A percentile compares a stretch with the other conserved stretches of the same genome.
Evolutionary conservation across 352 stramenopile species (phyloP).

Genomic region (Phytophthora sansomeana): DNA sequence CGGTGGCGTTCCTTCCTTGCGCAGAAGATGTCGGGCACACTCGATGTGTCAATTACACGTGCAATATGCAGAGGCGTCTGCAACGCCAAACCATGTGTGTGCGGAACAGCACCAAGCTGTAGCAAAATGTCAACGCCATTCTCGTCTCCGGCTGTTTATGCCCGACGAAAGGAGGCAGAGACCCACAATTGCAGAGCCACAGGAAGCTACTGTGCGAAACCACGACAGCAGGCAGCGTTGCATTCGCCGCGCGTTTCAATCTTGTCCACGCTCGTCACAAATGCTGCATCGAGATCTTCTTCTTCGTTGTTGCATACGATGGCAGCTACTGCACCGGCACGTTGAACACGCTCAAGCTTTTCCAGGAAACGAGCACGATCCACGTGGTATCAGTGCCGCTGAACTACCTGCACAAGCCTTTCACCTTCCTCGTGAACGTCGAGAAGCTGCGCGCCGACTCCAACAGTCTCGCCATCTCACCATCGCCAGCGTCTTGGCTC

Average conservation of each 20-base stretch:
- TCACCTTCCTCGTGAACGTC: too few species aligned
- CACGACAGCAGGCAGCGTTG: slow-evolving; percentile 78
- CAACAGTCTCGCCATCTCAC: too few species aligned
- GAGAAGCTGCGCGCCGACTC: too few species aligned
- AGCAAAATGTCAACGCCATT: slow-evolving; percentile 62
- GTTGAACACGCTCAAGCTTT: slow-evolving; percentile 75
- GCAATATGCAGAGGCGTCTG: slow-evolving; percentile 70
- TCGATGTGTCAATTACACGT: slow-evolving; percentile 48
- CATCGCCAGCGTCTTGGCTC: too few species aligned
- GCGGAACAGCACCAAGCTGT: slow-evolving; percentile 38
- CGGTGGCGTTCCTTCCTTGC: slow-evolving; percentile 32
- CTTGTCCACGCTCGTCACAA: slow-evolving; percentile 81
- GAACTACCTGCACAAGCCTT: too few species aligned
- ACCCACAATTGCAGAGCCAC: slow-evolving; percentile 20
- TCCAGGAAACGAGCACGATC: slow-evolving; percentile 70
- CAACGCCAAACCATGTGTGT: slow-evolving; percentile 50
- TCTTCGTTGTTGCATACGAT: slow-evolving; percentile 81
- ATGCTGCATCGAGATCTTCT: slow-evolving; percentile 53
- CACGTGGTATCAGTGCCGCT: slow-evolving; percentile 64
- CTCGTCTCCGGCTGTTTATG: slow-evolving; percentile 52
- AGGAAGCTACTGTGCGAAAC: slow-evolving; percentile 57
- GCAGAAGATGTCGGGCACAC: slow-evolving; percentile 65
- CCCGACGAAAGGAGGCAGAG: slow-evolving; percentile 64
- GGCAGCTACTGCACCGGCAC: slow-evolving; percentile 57
- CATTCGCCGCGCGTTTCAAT: slow-evolving; percentile 69